Evolutionary conservation across 352 stramenopile genomes (phyloP).

Genomic region (Lagenidium sp.): DNA sequence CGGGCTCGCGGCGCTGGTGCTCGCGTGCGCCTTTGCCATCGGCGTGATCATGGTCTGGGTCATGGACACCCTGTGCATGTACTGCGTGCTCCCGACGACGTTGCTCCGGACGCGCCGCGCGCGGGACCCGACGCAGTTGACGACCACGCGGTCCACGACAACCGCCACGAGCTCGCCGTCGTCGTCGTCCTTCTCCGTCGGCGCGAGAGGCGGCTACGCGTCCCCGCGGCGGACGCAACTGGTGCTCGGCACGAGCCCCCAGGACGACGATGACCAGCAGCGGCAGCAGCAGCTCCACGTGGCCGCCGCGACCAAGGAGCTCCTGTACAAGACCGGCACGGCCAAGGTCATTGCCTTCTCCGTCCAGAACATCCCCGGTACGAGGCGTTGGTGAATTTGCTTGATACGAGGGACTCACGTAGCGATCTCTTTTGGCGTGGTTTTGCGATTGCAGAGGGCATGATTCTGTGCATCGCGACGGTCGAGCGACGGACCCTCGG

Average conservation of each 20-base stretch:
- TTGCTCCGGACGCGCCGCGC: not conserved
- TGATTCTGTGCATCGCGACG: slow-evolving; percentile 12
- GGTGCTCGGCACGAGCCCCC: not conserved
- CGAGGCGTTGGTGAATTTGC: not conserved
- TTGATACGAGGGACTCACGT: not conserved
- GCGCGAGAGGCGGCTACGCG: too few species aligned
- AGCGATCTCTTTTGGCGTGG: not conserved
- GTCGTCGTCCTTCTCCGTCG: not conserved
- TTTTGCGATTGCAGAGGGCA: too few species aligned
- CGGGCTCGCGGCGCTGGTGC: slow-evolving; percentile 11
- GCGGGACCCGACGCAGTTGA: slow-evolving; percentile 3
- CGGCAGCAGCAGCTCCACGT: too few species aligned
- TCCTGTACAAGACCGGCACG: slow-evolving; percentile 12
- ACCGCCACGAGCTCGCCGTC: not conserved
- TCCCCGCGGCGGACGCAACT: not conserved
- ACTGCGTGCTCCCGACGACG: slow-evolving; percentile 3
- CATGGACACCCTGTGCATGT: slow-evolving; percentile 13
- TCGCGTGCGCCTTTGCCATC: slow-evolving; percentile 6
- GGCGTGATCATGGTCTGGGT: slow-evolving; percentile 11
- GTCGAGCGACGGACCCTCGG: slow-evolving; percentile 8
- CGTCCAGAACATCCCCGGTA: slow-evolving; percentile 13
- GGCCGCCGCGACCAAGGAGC: slow-evolving; percentile 2
- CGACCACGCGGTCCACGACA: not conserved
- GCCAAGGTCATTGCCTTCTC: slow-evolving; percentile 10
- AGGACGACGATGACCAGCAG: not conserved